Conservation (phyloP, 176 grass and related monocot species). For the Echinochloa phyllopogon region DNA sequence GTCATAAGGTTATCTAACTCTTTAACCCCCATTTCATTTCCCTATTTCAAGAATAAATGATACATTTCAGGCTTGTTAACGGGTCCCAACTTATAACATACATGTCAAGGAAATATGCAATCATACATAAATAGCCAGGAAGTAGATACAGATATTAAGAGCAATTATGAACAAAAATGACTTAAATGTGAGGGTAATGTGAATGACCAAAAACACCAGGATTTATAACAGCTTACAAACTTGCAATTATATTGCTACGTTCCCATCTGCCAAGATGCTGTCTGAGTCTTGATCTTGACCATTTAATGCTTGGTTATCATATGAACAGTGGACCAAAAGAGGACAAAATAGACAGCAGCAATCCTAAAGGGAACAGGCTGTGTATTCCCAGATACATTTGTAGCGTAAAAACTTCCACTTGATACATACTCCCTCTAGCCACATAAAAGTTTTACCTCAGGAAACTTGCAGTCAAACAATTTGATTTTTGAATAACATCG, state of each 20-base stretch:
- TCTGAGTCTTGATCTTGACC: neutral
- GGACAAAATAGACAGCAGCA: neutral
- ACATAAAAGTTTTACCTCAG: neutral
- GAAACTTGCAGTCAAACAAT: slow-evolving; percentile 13
- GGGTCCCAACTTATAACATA: neutral
- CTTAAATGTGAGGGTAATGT: slow-evolving; percentile 14
- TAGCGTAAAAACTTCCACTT: slow-evolving; percentile 2
- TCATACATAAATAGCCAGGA: neutral
- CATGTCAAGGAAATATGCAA: neutral
- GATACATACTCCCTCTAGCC: neutral
- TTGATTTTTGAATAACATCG: neutral
- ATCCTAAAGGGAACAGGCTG: neutral
- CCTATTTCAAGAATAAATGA: slow-evolving; percentile 51
- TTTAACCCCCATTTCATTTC: slow-evolving; percentile 86
- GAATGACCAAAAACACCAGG: neutral
- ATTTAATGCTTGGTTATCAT: slow-evolving; percentile 33
- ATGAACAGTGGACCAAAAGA: neutral
- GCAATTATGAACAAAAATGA: neutral
- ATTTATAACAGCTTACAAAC: neutral
- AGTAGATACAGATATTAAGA: slow-evolving; percentile 7
- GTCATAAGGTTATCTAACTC: slow-evolving; percentile 84
- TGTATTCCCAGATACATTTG: neutral
- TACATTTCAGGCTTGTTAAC: neutral
- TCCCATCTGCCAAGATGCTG: neutral
- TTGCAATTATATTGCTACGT: neutral